phyloP scores from a whole-genome alignment of 805 yeast species.

The Candida nitratophila region DNA sequence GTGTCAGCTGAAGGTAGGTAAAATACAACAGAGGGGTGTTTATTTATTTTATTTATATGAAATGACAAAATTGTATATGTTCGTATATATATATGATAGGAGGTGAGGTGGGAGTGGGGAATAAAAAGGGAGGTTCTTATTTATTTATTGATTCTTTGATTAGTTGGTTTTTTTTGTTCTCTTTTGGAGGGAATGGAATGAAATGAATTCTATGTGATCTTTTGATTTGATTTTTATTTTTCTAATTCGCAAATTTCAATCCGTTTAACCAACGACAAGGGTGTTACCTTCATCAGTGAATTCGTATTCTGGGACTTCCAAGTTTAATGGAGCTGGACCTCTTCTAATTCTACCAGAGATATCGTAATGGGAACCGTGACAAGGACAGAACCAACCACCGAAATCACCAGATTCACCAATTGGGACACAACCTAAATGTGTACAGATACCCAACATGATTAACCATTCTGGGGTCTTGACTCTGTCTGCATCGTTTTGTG shows the following conservation, averaged over 20 bases:
- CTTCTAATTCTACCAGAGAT: slow-evolving; percentile 99
- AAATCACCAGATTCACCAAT: slow-evolving; percentile 99
- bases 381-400: slow-evolving; percentile 99
- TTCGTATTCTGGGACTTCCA: slow-evolving; percentile 91
- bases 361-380: slow-evolving; percentile 99
- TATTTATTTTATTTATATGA: too few relatives aligned
- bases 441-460: slow-evolving; percentile 98
- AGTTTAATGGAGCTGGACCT: slow-evolving; percentile 99
- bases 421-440: slow-evolving; percentile 99
- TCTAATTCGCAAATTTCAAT: too few relatives aligned
- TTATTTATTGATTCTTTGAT: too few relatives aligned
- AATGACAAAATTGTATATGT: too few relatives aligned
- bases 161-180: too few relatives aligned
- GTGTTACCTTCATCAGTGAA: slow-evolving; percentile 68
- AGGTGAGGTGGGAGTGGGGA: too few relatives aligned
- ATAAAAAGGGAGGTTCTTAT: too few relatives aligned
- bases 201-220: background rate
- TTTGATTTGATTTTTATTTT: too few relatives aligned
- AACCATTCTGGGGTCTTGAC: slow-evolving; percentile 97
- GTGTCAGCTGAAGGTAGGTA: too few relatives aligned
- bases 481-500: slow-evolving; percentile 88
- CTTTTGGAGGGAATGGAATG: too few relatives aligned
- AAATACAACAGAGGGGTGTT: too few relatives aligned
- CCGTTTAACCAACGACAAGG: slow-evolving; percentile 74
- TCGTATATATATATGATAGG: too few relatives aligned